phyloP scores from a whole-genome alignment of 1,284 basidiomycete genomes.

The Leccinum angustisporum region DNA sequence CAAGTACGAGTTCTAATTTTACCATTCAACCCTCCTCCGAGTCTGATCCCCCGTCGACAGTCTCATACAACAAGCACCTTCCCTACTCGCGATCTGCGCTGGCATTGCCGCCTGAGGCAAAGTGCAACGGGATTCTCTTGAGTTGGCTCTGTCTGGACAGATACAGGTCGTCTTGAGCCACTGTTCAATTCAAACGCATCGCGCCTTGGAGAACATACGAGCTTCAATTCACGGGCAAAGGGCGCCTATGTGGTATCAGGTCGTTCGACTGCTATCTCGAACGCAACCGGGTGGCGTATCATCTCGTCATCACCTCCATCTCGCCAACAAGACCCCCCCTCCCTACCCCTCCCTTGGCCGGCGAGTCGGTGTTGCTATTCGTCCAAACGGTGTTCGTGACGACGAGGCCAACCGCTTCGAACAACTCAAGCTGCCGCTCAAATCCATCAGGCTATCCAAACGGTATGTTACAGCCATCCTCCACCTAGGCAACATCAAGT shows the following conservation, averaged over 20 bases:
- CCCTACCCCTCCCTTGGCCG: constrained; percentile 83
- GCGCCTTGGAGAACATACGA: constrained; percentile 94
- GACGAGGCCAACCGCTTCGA: constrained; percentile 85
- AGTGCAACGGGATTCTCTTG: constrained; percentile 43
- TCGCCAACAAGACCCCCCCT: constrained; percentile 66
- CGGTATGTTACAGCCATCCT: constrained; percentile 93
- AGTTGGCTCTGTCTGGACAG: constrained; percentile 16
- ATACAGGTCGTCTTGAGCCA: constrained; percentile 54
- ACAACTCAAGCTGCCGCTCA: constrained; percentile 92
- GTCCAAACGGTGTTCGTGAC: constrained; percentile 49
- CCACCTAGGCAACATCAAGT: constrained; percentile 95
- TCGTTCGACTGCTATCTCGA: constrained; percentile 98
- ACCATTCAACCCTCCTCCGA: constrained; percentile 1
- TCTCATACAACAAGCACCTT: constrained; percentile 55
- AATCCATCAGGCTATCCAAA: constrained; percentile 90
- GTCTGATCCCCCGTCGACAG: constrained; percentile 1
- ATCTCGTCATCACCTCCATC: constrained; percentile 49
- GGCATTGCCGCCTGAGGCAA: constrained; percentile 56
- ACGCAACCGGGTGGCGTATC: constrained; percentile 52
- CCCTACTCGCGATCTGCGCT: constrained; percentile 62
- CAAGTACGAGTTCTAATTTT: constrained; percentile 21
- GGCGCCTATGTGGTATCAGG: constrained; percentile 87
- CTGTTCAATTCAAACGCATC: constrained; percentile 91
- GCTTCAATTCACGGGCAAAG: constrained; percentile 90
- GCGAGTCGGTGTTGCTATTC: constrained; percentile 41